These are phyloP conservation scores for Aphanoascus verrucosus DNA, from an alignment of 2,329 filamentous ascomycete species.

Conservation along the genomic window DNA sequence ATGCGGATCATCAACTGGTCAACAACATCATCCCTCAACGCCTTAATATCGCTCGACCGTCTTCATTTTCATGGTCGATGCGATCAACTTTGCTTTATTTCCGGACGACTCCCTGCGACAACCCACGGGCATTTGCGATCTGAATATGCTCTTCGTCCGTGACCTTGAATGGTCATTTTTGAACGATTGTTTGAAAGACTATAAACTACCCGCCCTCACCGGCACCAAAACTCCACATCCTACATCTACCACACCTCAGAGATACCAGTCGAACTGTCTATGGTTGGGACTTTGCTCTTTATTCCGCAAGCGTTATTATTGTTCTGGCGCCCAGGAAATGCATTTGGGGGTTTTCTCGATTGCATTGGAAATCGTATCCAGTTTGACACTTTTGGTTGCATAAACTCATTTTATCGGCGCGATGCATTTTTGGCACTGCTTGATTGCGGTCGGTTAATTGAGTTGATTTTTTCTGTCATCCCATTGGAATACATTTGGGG, in stretches of 20 bases:
- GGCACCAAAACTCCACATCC: not conserved
- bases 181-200: not conserved
- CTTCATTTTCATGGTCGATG: too few species aligned
- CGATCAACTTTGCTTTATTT: too few species aligned
- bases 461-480: slow-evolving; percentile 1
- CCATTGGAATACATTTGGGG: not conserved
- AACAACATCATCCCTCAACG: too few species aligned
- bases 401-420: slow-evolving; percentile 10
- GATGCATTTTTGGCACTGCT: slow-evolving; percentile 1
- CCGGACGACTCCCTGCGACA: too few species aligned
- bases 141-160: too few species aligned
- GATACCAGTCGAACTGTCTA: not conserved
- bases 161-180: not conserved
- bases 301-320: not conserved
- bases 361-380: slow-evolving; percentile 11
- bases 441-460: not conserved
- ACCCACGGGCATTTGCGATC: too few species aligned
- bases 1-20: too few species aligned
- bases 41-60: too few species aligned
- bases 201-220: slow-evolving; percentile 4
- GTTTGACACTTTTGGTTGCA: slow-evolving; percentile 4
- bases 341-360: slow-evolving; percentile 4
- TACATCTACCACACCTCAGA: not conserved
- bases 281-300: not conserved
- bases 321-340: slow-evolving; percentile 1